These are phyloP conservation scores for Podaxis sp. DNA, from an alignment of 768 basidiomycete genomes.

Conservation along the genomic window DNA sequence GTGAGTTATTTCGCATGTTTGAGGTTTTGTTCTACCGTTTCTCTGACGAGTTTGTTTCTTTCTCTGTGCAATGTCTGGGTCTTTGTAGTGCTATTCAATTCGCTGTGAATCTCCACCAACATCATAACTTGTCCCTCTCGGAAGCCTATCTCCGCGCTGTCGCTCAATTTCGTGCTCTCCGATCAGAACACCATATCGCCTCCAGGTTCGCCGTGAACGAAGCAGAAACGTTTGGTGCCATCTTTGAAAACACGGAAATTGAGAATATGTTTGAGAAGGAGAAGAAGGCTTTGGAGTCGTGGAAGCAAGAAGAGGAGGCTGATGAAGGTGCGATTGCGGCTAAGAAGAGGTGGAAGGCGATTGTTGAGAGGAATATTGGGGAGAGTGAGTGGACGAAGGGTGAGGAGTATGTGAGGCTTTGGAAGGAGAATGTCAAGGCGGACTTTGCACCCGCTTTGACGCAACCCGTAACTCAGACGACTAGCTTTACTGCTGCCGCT, in stretches of 20 bases:
- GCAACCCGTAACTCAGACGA: conserved; percentile 26
- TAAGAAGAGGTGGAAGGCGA: conserved; percentile 77
- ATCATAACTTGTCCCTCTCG: conserved; percentile 64
- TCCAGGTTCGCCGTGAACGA: conserved; percentile 77
- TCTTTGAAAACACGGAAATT: conserved; percentile 60
- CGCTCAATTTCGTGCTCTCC: conserved; percentile 84
- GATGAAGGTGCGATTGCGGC: conserved; percentile 63
- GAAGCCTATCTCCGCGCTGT: conserved; percentile 80
- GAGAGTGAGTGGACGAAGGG: conserved; percentile 68
- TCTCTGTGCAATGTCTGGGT: conserved; percentile 2
- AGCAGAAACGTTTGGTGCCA: conserved; percentile 72
- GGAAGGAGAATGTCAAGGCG: conserved; percentile 69
- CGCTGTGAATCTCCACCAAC: conserved; percentile 71
- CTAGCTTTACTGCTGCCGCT: background rate
- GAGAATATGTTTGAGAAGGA: conserved; percentile 62
- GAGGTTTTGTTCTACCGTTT: background rate
- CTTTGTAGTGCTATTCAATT: conserved; percentile 71
- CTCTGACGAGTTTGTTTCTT: conserved; percentile 13
- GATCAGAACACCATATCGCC: conserved; percentile 80
- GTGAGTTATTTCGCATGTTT: conserved; percentile 46
- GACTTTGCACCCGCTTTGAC: conserved; percentile 61
- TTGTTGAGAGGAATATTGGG: conserved; percentile 47
- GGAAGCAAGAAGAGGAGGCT: conserved; percentile 52
- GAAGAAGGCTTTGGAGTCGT: conserved; percentile 58
- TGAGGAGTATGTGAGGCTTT: conserved; percentile 67